Base-by-base conservation (phyloP, 805 yeast genomes). In the Peterozyma toletana region DNA sequence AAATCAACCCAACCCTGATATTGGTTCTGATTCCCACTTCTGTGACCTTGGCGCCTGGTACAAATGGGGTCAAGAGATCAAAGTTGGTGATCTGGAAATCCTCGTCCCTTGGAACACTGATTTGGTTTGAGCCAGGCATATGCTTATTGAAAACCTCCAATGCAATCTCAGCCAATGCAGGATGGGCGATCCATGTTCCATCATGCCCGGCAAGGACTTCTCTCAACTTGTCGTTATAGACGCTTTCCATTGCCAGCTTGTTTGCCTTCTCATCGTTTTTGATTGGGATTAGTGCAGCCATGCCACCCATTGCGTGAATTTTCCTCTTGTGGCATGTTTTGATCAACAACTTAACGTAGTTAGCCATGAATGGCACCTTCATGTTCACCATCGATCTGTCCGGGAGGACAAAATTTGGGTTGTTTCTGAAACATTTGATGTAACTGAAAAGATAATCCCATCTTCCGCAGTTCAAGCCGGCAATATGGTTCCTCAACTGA, bases 121-220 rank as follows among this genome's bases (percentile, higher is more conserved):
- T 77, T 63, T 80, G 87, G 68, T 80, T 80, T 46, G 86, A 84
- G 35, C 84, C 81, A 53, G 81, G 82, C 87, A 81, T 81, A 66
- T 77, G 73, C 68, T 80, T 77, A 66, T 82, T 79, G 71, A 81
- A 81, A 35, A 81, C 85, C 63, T 77, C 75, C 53, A 77, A 68
- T 30, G 82, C 86, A 53, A 79, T 75, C 18, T 73, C 70, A 27
- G 82, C 87, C 57, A 80, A 72, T 31, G 80, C 83, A 15, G 87
- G 87, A 63, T 80, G 87, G 38, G 87, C 87, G 52, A 80, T 83
- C 87, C 87, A 80, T 54, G 86, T 79, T 31, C 86, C 84, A 62
- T 81, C 87, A 61, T 83, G 83, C 38, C 87, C 87, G 36, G 82
- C 80, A 40, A 63, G 55, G 37, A 71, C 87, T 63, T 80, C 87